phyloP scores from a whole-genome alignment of 176 grass and related monocot genomes.

The Eragrostis curvula region DNA sequence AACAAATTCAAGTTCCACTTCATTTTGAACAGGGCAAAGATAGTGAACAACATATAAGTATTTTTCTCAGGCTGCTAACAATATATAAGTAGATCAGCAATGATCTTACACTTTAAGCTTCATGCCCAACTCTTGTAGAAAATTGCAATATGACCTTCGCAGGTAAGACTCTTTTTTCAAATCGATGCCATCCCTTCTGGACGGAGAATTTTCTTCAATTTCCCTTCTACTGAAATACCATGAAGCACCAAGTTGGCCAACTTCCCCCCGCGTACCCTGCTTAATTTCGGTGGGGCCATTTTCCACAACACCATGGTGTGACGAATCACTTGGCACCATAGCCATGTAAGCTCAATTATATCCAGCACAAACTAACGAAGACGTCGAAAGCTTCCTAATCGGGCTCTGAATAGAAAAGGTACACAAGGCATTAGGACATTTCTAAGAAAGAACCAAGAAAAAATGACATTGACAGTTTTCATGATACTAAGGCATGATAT shows the following conservation, averaged over 20 bases:
- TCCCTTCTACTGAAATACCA: constrained; percentile 95
- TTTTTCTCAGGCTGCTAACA: too few relatives aligned
- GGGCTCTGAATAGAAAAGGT: constrained; percentile 22
- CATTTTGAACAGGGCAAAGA: constrained; percentile 20
- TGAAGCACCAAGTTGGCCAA: constrained; percentile 62
- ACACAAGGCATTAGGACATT: constrained; percentile 6
- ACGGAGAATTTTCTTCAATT: constrained; percentile 94
- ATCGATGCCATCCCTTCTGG: constrained; percentile 85
- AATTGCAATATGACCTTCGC: constrained; percentile 84
- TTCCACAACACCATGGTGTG: constrained; percentile 58
- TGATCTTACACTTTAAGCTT: constrained; percentile 96
- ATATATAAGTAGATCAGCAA: constrained; percentile 10
- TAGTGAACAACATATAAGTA: neutral
- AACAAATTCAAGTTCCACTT: neutral
- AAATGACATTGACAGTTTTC: constrained; percentile 2
- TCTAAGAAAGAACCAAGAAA: neutral
- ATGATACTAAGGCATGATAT: neutral
- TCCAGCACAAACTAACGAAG: constrained; percentile 27
- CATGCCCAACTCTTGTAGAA: constrained; percentile 92
- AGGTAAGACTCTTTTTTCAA: constrained; percentile 83
- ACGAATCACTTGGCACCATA: constrained; percentile 57
- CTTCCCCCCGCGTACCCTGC: constrained; percentile 46
- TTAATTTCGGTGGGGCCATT: constrained; percentile 46
- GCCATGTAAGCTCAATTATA: constrained; percentile 45
- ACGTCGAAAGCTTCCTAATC: constrained; percentile 21